Conservation (phyloP, 768 basidiomycete species). For the Psilocybe azurescens region DNA sequence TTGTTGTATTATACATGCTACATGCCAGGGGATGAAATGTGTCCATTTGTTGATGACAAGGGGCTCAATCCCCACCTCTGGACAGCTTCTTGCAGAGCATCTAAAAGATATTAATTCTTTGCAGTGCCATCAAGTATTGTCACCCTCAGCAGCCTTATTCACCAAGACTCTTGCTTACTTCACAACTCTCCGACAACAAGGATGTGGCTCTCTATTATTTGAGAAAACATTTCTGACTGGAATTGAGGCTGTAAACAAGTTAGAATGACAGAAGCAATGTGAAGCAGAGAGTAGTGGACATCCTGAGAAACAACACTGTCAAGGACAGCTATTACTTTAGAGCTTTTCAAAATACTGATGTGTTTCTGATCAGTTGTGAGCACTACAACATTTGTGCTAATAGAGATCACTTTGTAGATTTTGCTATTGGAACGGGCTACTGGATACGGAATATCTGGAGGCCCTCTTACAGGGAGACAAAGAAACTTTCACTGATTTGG, state of each 20-base stretch:
- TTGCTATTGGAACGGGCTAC: neutral
- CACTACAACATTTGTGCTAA: neutral
- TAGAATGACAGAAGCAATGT: neutral
- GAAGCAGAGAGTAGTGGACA: too few relatives aligned
- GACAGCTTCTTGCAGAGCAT: neutral
- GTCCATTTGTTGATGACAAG: neutral
- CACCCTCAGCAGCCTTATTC: too few relatives aligned
- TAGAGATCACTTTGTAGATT: constrained; percentile 7
- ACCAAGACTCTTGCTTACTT: too few relatives aligned
- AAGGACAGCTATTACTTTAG: neutral
- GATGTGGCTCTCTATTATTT: too few relatives aligned
- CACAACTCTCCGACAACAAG: too few relatives aligned
- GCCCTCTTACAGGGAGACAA: neutral
- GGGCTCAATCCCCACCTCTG: neutral
- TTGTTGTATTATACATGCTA: constrained; percentile 1
- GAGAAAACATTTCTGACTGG: too few relatives aligned
- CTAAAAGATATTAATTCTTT: neutral
- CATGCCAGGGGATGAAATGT: constrained; percentile 10
- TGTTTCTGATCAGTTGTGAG: constrained; percentile 1
- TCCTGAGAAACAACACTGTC: neutral
- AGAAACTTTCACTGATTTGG: neutral
- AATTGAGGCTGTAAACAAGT: too few relatives aligned
- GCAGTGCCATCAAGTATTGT: neutral
- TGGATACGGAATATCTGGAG: constrained; percentile 5
- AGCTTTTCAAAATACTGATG: neutral